These are phyloP conservation scores for Coccomyxa sp. DNA, from an alignment of 139 green algal genomes.

Conservation along the genomic window DNA sequence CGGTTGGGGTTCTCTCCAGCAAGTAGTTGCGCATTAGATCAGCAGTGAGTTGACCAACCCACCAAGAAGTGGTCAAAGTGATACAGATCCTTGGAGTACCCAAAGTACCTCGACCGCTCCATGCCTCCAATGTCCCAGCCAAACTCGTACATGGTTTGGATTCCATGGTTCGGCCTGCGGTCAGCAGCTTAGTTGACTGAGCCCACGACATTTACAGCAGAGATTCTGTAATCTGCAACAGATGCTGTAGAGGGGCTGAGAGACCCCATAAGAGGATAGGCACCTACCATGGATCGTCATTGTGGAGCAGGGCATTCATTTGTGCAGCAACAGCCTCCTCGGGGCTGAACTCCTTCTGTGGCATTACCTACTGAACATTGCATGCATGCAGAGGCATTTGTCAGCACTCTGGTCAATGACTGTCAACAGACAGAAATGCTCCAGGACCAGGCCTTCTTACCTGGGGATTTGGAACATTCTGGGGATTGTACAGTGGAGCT, in stretches of 20 bases:
- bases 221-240: not conserved
- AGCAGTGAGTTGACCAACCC: conserved; percentile 5
- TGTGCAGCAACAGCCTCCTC: conserved; percentile 36
- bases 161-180: conserved; percentile 56
- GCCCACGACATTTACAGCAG: too few relatives aligned
- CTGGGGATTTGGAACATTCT: conserved; percentile 33
- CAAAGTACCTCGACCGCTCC: conserved; percentile 7
- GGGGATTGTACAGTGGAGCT: conserved; percentile 34
- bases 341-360: conserved; percentile 22
- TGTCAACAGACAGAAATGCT: not conserved
- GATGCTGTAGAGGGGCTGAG: too few relatives aligned
- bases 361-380: conserved; percentile 21
- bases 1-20: too few relatives aligned
- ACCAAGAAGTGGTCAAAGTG: conserved; percentile 72
- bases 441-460: not conserved
- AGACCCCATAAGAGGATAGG: too few relatives aligned
- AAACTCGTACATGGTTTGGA: conserved; percentile 77
- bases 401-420: not conserved
- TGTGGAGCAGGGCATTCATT: conserved; percentile 36
- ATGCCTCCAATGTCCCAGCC: conserved; percentile 53
- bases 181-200: too few relatives aligned
- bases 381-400: not conserved
- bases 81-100: conserved; percentile 59
- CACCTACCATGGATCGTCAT: conserved; percentile 45
- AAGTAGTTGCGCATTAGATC: not conserved